Evolutionary conservation across 2,329 filamentous ascomycete genomes (phyloP).

Genomic region (Fusarium mundagurra): DNA sequence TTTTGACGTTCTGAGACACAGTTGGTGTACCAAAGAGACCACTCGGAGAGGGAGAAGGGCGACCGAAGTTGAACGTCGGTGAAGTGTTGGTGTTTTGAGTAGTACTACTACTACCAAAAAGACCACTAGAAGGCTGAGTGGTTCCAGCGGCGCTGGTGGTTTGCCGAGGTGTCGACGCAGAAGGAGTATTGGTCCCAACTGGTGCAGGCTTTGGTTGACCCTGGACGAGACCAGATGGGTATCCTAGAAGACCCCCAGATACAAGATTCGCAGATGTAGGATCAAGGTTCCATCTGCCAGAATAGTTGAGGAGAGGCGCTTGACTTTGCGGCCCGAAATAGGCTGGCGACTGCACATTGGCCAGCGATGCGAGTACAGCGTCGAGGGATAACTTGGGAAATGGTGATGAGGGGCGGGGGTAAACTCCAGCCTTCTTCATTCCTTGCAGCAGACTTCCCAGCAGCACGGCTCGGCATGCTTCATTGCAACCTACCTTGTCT

Average conservation of each 20-base stretch:
- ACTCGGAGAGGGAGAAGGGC: neutral
- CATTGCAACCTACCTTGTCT: neutral
- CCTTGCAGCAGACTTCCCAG: neutral
- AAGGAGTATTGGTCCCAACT: neutral
- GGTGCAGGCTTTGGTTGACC: neutral
- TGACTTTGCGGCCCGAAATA: neutral
- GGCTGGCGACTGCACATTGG: neutral
- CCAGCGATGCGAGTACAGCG: accelerated
- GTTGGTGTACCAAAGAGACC: neutral
- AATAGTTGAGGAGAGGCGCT: accelerated
- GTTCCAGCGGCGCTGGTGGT: neutral
- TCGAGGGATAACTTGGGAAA: neutral
- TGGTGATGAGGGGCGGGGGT: neutral
- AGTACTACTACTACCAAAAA: neutral
- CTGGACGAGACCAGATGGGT: neutral
- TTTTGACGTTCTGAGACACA: neutral
- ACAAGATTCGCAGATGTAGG: neutral
- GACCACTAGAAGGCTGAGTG: accelerated
- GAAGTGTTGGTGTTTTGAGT: neutral
- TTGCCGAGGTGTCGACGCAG: neutral
- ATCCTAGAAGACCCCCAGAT: neutral
- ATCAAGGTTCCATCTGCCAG: neutral
- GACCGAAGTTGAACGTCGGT: neutral
- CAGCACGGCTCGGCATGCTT: neutral
- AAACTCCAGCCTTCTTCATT: accelerated